phyloP scores from a whole-genome alignment of 306 rosid genomes.

The Rosa persica region DNA sequence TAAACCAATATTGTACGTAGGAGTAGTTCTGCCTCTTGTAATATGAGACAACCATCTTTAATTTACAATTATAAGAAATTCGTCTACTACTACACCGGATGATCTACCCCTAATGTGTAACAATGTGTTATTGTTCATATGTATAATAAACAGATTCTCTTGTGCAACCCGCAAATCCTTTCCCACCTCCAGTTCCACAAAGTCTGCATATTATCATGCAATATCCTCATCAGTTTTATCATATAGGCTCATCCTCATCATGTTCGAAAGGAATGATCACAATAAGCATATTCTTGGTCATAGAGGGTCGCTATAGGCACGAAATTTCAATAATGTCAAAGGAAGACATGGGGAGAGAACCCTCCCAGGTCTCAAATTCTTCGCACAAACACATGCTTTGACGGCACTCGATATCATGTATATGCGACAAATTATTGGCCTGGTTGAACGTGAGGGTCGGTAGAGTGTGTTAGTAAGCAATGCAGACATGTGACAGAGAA shows the following conservation, averaged over 20 bases:
- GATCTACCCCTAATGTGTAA: not conserved
- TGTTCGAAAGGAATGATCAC: not conserved
- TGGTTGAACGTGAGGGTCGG: not conserved
- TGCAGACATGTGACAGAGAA: not conserved
- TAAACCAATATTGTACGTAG: too few relatives aligned
- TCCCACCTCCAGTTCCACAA: too few relatives aligned
- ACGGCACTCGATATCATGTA: not conserved
- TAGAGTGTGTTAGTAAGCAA: not conserved
- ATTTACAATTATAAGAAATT: too few relatives aligned
- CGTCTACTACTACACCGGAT: too few relatives aligned
- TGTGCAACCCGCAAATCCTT: not conserved
- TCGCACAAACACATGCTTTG: not conserved
- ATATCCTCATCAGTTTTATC: too few relatives aligned
- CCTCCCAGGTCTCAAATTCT: too few relatives aligned
- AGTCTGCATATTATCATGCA: too few relatives aligned
- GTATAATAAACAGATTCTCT: not conserved
- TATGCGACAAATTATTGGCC: not conserved
- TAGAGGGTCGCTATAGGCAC: not conserved
- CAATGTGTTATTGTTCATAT: too few relatives aligned
- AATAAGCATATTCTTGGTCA: not conserved
- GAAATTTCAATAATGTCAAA: not conserved
- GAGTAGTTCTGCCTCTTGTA: too few relatives aligned
- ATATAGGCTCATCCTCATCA: not conserved
- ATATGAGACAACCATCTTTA: too few relatives aligned
- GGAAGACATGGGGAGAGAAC: not conserved